These are phyloP conservation scores for Arthrobotrys musiformis DNA, from an alignment of 2,329 filamentous ascomycete species.

Conservation along the genomic window DNA sequence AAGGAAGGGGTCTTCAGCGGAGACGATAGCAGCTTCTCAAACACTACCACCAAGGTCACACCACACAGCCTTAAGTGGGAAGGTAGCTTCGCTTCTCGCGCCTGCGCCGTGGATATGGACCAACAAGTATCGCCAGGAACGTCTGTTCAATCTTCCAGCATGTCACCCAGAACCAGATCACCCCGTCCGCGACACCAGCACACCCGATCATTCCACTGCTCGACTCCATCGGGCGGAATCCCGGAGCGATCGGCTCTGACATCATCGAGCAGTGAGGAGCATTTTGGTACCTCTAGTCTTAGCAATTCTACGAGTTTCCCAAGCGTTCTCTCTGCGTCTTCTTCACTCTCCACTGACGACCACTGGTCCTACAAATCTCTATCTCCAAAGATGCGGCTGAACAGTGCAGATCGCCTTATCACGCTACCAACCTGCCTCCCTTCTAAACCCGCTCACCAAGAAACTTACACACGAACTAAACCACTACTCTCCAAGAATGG, in stretches of 20 bases:
- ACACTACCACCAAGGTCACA: conserved; percentile 54
- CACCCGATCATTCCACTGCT: conserved; percentile 47
- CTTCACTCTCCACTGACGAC: conserved; percentile 58
- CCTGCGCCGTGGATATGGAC: conserved; percentile 56
- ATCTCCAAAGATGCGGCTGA: conserved; percentile 49
- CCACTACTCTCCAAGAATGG: conserved; percentile 37
- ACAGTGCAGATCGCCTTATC: conserved; percentile 40
- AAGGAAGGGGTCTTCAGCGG: conserved; percentile 55
- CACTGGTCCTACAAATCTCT: conserved; percentile 44
- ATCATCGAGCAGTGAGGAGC: conserved; percentile 59
- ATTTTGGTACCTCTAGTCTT: conserved; percentile 59
- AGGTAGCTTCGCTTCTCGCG: conserved; percentile 21
- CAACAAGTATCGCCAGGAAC: conserved; percentile 54
- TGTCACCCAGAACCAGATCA: conserved; percentile 51
- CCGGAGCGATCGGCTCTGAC: conserved; percentile 48
- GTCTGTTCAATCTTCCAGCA: conserved; percentile 48
- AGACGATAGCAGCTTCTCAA: conserved; percentile 56
- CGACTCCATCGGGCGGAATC: conserved; percentile 18
- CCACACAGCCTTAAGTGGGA: conserved; percentile 44
- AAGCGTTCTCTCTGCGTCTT: conserved; percentile 58
- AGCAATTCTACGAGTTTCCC: conserved; percentile 60
- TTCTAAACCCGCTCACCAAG: conserved; percentile 50
- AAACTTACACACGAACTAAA: conserved; percentile 51
- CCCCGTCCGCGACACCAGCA: conserved; percentile 47
- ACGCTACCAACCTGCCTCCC: conserved; percentile 42